These are phyloP conservation scores for Torulaspora indica DNA, from an alignment of 805 yeast species.

Conservation along the genomic window DNA sequence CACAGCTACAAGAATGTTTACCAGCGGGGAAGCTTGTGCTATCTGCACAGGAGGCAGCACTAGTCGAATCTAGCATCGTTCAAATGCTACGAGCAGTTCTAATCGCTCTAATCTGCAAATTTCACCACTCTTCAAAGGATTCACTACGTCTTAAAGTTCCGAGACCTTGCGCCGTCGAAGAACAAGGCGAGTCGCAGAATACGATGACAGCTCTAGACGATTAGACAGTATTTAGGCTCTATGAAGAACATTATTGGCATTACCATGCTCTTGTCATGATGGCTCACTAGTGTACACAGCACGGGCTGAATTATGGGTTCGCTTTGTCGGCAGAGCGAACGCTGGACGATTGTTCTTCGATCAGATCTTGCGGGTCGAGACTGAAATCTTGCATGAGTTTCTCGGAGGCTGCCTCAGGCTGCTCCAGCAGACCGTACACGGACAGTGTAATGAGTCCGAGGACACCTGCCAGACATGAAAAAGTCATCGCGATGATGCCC, in stretches of 20 bases:
- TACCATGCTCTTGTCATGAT: background rate
- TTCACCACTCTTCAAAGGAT: background rate
- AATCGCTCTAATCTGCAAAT: background rate
- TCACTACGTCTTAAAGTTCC: background rate
- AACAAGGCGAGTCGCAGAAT: conserved; percentile 1
- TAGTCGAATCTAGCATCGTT: background rate
- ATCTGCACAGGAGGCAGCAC: background rate
- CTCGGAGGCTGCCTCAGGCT: conserved; percentile 56
- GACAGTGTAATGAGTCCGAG: conserved; percentile 75
- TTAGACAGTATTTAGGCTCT: background rate
- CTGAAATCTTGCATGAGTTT: conserved; percentile 53
- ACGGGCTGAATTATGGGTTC: background rate
- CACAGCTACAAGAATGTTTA: background rate
- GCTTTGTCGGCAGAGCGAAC: conserved; percentile 4
- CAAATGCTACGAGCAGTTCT: background rate
- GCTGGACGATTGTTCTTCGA: conserved; percentile 29
- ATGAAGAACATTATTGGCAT: background rate
- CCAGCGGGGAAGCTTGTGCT: background rate
- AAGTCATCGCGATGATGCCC: conserved; percentile 91
- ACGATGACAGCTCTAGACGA: background rate
- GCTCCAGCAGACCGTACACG: conserved; percentile 81
- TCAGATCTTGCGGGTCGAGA: conserved; percentile 41
- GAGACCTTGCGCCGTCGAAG: conserved; percentile 1
- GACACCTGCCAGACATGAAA: conserved; percentile 81
- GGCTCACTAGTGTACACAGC: background rate